Base-by-base conservation (phyloP, 2,329 filamentous ascomycete genomes). In the Alternaria sp. region DNA sequence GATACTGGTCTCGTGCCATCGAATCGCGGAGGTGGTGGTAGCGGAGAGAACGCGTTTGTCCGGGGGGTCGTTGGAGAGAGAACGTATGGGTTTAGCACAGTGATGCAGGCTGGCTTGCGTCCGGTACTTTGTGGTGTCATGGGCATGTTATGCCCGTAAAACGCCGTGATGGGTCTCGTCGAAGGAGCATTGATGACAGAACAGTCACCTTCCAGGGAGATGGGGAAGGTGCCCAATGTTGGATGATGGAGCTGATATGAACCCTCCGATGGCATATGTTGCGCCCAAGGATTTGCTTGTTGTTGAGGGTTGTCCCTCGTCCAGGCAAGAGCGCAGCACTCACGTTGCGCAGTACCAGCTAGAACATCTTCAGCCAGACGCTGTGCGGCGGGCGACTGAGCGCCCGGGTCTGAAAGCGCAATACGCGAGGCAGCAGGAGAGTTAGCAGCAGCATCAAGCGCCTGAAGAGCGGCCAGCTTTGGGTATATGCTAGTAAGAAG, bases 301-400 rank as follows among this genome's bases (percentile, higher is more conserved):
- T 77, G 69, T 25, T 75, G 68, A 11, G 79, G 75, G 13, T 79
- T 69, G 25, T 79, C 76, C n/a, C 71, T 71, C n/a, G 72, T 78
- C 87, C 90, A 93, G n/a, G 91, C 87, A 3, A 94, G 85, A 3
- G 89, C 85, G 23, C 88, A 91, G 69, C 88, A 89, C 79, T 93
- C 90, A 30, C 86, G 85, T 74, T 91, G 88, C 0, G 90, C 90
- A 32, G 89, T 86, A 61, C 84, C 83, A 5, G 89, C 83, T 10
- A 90, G 85, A 0, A 85, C 82, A 3, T 85, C 83, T 73, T 91
- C 88, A 46, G 86, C 83, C 3, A 89, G 81, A 25, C 85, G 84
- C 61, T 90, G 88, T 1, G 89, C 81, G 2, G 88, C 90, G 47
- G 86, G 87, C 0, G 89, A 87, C 12, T 89, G 89, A 0, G 89